Base-by-base conservation (phyloP, 176 grass and related monocot species). In the Raddia guianensis region DNA sequence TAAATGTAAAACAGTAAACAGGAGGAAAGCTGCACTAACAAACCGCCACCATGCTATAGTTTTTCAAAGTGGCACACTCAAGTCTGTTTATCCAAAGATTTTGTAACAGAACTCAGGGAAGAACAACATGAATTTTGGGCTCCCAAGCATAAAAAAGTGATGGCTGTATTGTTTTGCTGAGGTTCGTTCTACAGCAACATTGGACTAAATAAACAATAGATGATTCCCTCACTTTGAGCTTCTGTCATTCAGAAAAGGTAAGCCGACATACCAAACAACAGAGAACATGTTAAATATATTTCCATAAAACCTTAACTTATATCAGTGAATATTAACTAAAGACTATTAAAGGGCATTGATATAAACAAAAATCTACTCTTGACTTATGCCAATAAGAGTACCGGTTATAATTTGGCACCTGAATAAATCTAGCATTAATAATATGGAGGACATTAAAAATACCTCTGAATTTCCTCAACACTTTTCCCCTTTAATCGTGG, bases 401-500 rank as follows among this genome's bases (percentile, higher is more conserved):
- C 44, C 43, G 11, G 12, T 35, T 73, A 73, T 43, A 71, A 53
- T 70, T 62, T 73, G 33, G 19, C 57, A 21, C 13, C 7, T 44
- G 16, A 71, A 19, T 52, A 12, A 48, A 85, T 59, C 64, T 63
- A 54, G 5, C 7, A 78, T 67, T 46, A 68, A 85, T 58, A 75
- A 70, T 21, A 83, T 34, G 43, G 20, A 68, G 66, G 58, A 63
- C 10, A 33, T 55, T 37, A 66, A 35, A 63, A 87, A 74, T 93
- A 99, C 97, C 88, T 92, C 84, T 99, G 88, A 82, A 99, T 81
- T 85, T 99, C 97, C 45, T 85, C 85, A 6, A 45, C 63, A 84
- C 77, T 91, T 93, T 99, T 99, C 66, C 87, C 97, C 85, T 96
- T 99, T 66, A 99, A 70, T 59, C 92, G 84, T 83, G 97, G 93